These are phyloP conservation scores for Backusella parvicylindrica DNA, from an alignment of 192 early-diverging fungal species.

Conservation along the genomic window DNA sequence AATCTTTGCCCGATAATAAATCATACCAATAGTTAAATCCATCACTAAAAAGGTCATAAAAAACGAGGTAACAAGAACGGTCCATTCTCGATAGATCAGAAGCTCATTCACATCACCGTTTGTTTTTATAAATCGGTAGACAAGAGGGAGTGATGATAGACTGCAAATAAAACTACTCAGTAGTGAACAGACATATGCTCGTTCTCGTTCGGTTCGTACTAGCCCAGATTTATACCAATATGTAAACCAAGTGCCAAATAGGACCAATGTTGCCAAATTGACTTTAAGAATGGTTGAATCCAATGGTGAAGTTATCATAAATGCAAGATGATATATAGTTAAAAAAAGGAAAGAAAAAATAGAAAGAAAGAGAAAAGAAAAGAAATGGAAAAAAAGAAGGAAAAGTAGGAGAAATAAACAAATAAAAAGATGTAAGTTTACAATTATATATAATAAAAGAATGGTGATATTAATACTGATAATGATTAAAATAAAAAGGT, in stretches of 20 bases:
- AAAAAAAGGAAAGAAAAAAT: neutral
- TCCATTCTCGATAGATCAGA: conserved; percentile 21
- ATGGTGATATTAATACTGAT: neutral
- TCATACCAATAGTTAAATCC: conserved; percentile 51
- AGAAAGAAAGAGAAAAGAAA: neutral
- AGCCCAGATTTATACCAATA: neutral
- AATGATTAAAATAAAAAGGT: neutral
- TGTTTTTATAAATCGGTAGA: neutral
- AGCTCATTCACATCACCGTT: conserved; percentile 6
- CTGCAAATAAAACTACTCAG: conserved; percentile 28
- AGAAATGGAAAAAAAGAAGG: neutral
- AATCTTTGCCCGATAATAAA: conserved; percentile 54
- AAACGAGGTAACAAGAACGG: conserved; percentile 40
- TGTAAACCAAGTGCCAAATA: neutral
- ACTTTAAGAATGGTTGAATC: neutral
- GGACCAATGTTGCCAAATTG: neutral
- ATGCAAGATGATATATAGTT: neutral
- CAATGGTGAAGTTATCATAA: neutral
- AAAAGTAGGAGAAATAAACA: conserved; percentile 1
- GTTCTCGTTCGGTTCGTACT: conserved; percentile 5
- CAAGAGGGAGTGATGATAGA: conserved; percentile 17
- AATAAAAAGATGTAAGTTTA: neutral
- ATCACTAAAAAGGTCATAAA: conserved; percentile 53
- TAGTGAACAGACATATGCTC: conserved; percentile 26
- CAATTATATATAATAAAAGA: neutral